Conservation (phyloP, 352 stramenopile species). For the Phytophthora lateralis region DNA sequence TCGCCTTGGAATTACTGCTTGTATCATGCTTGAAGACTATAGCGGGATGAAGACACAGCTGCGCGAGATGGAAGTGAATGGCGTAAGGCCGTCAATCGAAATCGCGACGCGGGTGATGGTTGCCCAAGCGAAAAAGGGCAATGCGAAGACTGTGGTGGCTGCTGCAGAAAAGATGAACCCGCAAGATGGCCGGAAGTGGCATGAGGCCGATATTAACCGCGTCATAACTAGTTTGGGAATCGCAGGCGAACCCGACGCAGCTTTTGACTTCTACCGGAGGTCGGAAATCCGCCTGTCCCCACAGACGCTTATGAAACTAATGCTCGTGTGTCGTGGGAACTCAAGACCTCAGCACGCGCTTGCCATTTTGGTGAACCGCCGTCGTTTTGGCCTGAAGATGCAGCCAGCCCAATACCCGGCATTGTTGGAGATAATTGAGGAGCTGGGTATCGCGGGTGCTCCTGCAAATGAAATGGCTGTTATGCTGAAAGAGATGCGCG, state of each 20-base stretch:
- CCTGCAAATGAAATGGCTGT: constrained; percentile 37
- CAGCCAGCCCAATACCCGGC: constrained; percentile 44
- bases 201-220: constrained; percentile 52
- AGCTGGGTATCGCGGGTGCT: constrained; percentile 30
- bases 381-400: constrained; percentile 54
- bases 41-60: constrained; percentile 33
- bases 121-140: constrained; percentile 38
- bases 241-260: constrained; percentile 37
- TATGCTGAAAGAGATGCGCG: constrained; percentile 53
- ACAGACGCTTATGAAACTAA: constrained; percentile 51
- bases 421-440: constrained; percentile 54
- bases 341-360: constrained; percentile 48
- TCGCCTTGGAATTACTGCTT: constrained; percentile 55
- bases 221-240: constrained; percentile 56
- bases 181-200: constrained; percentile 40
- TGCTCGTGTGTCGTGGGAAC: constrained; percentile 51
- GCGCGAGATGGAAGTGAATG: constrained; percentile 40
- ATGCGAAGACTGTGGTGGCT: constrained; percentile 43
- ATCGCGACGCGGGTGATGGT: constrained; percentile 52
- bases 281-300: constrained; percentile 47
- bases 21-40: constrained; percentile 45
- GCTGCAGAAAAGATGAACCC: constrained; percentile 38
- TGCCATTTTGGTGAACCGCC: constrained; percentile 58
- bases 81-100: constrained; percentile 44
- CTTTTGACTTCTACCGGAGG: constrained; percentile 70